Evolutionary conservation across 2,329 filamentous ascomycete genomes (phyloP), one percentile per base, ranked within the genome.

Genomic region (Talaromyces amestolkiae): DNA sequence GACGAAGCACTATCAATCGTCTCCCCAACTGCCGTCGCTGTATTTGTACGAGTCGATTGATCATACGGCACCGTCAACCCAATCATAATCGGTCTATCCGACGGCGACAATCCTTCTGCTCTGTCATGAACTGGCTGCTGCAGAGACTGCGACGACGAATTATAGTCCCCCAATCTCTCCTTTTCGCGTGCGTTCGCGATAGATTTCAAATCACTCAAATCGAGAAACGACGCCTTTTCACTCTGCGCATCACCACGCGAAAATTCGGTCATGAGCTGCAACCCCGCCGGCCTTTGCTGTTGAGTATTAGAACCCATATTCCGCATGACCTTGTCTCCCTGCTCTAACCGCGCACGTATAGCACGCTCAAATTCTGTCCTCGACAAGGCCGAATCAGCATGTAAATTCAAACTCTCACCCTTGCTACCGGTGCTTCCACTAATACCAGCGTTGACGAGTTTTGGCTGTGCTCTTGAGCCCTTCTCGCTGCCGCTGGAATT

Each of bases 41-140:
- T 24, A 31, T 43, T 17, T 2, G n/a, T n/a, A 19, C 19, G 69
- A 64, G 35, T 33, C 19, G 62, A 53, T 58, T 78, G 75, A 49
- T 75, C 67, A 51, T 71, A 71, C 35, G 80, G 77, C 19, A 83
- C 72, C 4, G 75, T 77, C 10, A 82, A 73, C 11, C 81, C 81
- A 62, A 83, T 83, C 66, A 81, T 74, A 17, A 83, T 79, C 13
- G 79, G 76, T 13, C 79, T 72, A 66, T 81, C 79, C 1, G 78
- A 80, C 2, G 80, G 80, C 3, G 81, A 83, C 6, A 81, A 67
- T 7, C 74, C 77, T 43, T 75, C 68, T n/a, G 69, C 72, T 64
- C 75, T 61, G 9, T 37, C 75, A 24, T 70, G 31, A 68, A 70
- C 19, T 68, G 67, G 56, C 70, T 49, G 45, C 68, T 31, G 37